Evolutionary conservation across 2,329 filamentous ascomycete genomes (phyloP).

Genomic region (Xylariaceae sp.): DNA sequence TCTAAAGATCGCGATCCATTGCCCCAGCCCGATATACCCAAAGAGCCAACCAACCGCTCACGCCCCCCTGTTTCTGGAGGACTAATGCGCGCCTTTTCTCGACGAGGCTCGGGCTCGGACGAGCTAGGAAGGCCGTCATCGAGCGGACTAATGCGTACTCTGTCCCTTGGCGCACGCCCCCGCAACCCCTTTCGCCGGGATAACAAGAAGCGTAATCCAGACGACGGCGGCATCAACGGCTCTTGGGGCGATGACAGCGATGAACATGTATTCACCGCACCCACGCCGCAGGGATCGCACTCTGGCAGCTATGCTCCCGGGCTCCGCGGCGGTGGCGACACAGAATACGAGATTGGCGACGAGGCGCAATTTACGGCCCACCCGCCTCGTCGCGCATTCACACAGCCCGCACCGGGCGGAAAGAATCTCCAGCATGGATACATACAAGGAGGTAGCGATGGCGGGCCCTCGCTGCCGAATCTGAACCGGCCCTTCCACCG

Average conservation of each 20-base stretch:
- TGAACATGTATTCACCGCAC: conserved; percentile 18
- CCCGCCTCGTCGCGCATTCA: conserved; percentile 28
- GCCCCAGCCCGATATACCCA: conserved; percentile 35
- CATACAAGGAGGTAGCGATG: not conserved
- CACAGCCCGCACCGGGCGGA: conserved; percentile 19
- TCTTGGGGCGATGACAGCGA: conserved; percentile 45
- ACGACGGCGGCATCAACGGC: conserved; percentile 53
- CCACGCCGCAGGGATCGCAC: conserved; percentile 20
- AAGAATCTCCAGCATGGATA: conserved; percentile 15
- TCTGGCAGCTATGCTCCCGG: conserved; percentile 13
- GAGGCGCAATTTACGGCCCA: conserved; percentile 51
- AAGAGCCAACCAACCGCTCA: conserved; percentile 36
- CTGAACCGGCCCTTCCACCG: conserved; percentile 49
- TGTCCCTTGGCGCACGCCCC: conserved; percentile 50
- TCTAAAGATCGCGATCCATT: conserved; percentile 37
- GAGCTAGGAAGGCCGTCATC: conserved; percentile 33
- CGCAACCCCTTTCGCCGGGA: conserved; percentile 39
- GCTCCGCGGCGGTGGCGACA: conserved; percentile 27
- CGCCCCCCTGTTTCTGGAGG: conserved; percentile 46
- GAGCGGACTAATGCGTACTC: conserved; percentile 47
- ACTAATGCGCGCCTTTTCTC: conserved; percentile 43
- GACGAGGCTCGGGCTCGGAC: conserved; percentile 35
- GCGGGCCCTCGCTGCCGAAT: not conserved
- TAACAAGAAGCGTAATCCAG: conserved; percentile 36
- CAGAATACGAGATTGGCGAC: conserved; percentile 50